Evolutionary conservation across 73 alveolate species (phyloP).

Genomic region (Halteria grandinella): DNA sequence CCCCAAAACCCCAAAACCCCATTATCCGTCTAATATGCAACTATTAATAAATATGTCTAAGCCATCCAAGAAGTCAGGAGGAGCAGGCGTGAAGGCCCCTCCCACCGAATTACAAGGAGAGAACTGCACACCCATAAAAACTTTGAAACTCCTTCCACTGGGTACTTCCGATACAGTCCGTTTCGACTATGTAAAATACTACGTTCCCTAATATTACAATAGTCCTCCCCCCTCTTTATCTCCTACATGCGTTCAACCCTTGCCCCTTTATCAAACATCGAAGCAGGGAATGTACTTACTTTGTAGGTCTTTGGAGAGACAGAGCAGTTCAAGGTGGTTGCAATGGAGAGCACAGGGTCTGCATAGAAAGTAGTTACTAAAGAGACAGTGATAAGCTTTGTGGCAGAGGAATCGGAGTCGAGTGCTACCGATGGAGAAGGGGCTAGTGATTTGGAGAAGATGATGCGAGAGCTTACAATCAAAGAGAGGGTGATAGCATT

Average conservation of each 20-base stretch:
- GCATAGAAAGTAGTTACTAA: conserved; percentile 11
- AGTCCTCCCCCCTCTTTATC: conserved; percentile 22
- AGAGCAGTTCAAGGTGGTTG: conserved; percentile 8
- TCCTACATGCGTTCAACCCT: conserved; percentile 13
- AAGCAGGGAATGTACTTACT: conserved; percentile 18
- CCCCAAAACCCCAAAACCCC: no score
- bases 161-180: no score
- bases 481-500: neutral
- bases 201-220: no score
- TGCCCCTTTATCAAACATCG: conserved; percentile 8
- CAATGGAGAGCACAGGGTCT: neutral
- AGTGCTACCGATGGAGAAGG: conserved; percentile 17
- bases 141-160: no score
- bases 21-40: no score
- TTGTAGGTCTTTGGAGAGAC: conserved; percentile 41
- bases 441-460: conserved; percentile 11
- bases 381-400: conserved; percentile 15
- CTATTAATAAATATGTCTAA: no score
- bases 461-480: neutral
- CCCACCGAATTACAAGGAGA: no score
- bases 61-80: no score
- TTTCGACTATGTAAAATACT: no score
- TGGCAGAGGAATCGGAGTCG: neutral
- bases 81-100: no score
- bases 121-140: no score